Percentiles rank a stretch among this genome's conserved stretches.
Evolutionary conservation across 805 yeast species (phyloP).

Genomic region (Kodamaea hsintzibuensis): DNA sequence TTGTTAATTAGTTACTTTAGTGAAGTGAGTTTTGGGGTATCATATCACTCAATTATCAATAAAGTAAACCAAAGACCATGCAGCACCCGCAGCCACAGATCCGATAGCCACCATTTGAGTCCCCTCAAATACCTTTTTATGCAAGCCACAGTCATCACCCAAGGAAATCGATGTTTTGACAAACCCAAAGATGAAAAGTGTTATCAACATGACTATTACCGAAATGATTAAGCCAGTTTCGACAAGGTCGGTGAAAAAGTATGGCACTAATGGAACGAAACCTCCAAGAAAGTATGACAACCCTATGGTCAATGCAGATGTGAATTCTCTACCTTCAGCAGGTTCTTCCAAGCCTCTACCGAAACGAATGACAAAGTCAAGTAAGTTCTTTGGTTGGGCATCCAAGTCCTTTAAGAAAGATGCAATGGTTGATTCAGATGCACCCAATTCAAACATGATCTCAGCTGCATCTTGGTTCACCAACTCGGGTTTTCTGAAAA

Average conservation of each 20-base stretch:
- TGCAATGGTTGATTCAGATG: slow-evolving; percentile 69
- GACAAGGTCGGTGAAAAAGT: slow-evolving; percentile 79
- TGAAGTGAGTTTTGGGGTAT: background rate
- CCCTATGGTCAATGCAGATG: slow-evolving; percentile 90
- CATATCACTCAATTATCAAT: slow-evolving; percentile 46
- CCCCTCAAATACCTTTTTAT: slow-evolving; percentile 72
- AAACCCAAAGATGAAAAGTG: slow-evolving; percentile 85
- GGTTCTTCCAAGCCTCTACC: slow-evolving; percentile 97
- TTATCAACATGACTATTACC: slow-evolving; percentile 77
- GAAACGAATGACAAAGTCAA: slow-evolving; percentile 82
- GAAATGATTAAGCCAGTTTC: slow-evolving; percentile 74
- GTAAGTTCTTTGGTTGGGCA: slow-evolving; percentile 71
- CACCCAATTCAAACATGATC: slow-evolving; percentile 72
- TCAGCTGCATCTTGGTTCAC: slow-evolving; percentile 81
- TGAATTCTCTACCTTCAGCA: slow-evolving; percentile 84
- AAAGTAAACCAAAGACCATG: slow-evolving; percentile 85
- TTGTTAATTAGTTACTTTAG: too few species aligned
- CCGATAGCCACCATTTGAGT: slow-evolving; percentile 92
- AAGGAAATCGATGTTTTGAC: slow-evolving; percentile 81
- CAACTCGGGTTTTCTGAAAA: slow-evolving; percentile 62
- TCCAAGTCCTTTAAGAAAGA: slow-evolving; percentile 78
- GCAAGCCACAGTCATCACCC: slow-evolving; percentile 69
- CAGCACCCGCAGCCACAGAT: slow-evolving; percentile 96
- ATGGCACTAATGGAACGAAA: slow-evolving; percentile 85
- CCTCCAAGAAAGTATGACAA: slow-evolving; percentile 89